phyloP scores from a whole-genome alignment of 2,329 filamentous ascomycete genomes.

The Madurella mycetomatis region DNA sequence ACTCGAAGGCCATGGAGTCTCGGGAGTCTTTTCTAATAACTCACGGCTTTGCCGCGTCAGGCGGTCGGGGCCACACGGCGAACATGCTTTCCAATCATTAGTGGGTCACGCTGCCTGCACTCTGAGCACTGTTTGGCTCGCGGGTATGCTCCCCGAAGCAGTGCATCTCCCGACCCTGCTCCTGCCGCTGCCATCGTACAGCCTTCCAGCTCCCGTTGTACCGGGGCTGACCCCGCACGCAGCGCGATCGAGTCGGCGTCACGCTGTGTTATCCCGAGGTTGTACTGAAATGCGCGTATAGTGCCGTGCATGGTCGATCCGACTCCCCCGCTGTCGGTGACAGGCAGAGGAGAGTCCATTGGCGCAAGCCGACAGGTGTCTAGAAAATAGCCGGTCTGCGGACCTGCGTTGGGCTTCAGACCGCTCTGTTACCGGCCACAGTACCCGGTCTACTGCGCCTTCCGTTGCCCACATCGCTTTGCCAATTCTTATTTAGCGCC shows the following conservation, averaged over 20 bases:
- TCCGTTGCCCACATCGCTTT: background rate
- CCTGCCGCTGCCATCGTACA: background rate
- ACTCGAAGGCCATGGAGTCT: background rate
- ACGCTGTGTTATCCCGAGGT: no score
- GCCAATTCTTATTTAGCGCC: background rate
- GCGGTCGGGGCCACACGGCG: background rate
- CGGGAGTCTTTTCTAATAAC: background rate
- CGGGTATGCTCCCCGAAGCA: background rate
- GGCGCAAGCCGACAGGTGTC: no score
- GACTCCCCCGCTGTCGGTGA: no score
- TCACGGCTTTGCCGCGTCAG: background rate
- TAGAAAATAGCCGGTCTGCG: no score
- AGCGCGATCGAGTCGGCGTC: background rate
- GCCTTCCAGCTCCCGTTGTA: background rate
- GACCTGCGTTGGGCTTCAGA: background rate
- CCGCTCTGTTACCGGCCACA: background rate
- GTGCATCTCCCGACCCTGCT: background rate
- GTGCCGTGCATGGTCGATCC: no score
- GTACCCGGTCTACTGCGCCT: background rate
- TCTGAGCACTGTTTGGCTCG: no score
- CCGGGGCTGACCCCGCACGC: background rate
- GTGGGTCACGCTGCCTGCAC: no score
- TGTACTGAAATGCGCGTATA: no score
- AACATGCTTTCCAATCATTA: no score
- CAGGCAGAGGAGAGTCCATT: no score